Base-by-base conservation (phyloP, 257 asterid species). In the Solanum peruvianum region DNA sequence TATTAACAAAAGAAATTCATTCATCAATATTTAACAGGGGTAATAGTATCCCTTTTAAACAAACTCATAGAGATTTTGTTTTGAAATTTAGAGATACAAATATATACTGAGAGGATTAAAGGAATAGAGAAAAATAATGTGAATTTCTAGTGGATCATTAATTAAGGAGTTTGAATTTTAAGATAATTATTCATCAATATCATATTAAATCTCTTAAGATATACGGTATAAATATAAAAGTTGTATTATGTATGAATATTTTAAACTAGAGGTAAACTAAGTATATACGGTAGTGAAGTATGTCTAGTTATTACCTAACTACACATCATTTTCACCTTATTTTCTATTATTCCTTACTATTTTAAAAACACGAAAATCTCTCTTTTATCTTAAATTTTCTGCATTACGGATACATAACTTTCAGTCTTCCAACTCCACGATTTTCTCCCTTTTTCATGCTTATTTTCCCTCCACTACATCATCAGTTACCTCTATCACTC, bases 1-100 rank as follows among this genome's bases (percentile, higher is more conserved):
- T 44, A 25, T 77, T 64, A 75, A 75, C 1, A 77, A 45, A 56
- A 45, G 35, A 70, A 70, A 70, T 31, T 31, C 66, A 70, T 85
- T 3, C 47, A 70, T 56, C 60, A 72, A 5, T 75, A 75, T 44
- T 41, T 41, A 23, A 13, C 23, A 75, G 23, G 42, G 37, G 23
- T 33, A 80, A 78, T 82, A 29, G 49, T 12, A 23, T 44, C 83
- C 72, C n/a, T 64, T 67, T 33, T 52, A 70, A 69, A 29, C 76
- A 13, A 67, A 95, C 99, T 96, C 96, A 86, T 52, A 52, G 60
- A 16, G 9, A 52, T 52, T 52, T 52, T 15, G 23, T 52, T 52
- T 52, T 52, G 60, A 52, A 52, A 15, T 52, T 52, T 52, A 18
- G 9, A 52, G 60, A 52, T 52, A 16, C 60, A 52, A 52, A 52